phyloP scores from a whole-genome alignment of 805 yeast species.

The Metschnikowia lunata region DNA sequence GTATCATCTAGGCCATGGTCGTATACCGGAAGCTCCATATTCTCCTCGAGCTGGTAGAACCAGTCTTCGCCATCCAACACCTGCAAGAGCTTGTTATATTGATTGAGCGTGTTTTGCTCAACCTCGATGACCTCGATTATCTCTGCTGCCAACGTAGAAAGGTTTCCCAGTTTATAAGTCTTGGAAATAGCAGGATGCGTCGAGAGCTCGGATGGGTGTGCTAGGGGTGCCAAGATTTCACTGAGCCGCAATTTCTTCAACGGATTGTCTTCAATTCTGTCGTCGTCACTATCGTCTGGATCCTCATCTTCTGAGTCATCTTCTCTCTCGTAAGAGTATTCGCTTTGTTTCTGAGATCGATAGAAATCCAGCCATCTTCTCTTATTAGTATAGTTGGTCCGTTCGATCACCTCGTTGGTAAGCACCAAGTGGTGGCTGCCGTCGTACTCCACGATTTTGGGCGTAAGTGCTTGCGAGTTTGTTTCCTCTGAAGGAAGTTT shows the following conservation, averaged over 20 bases:
- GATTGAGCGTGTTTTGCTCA: constrained; percentile 75
- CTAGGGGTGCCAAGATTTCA: constrained; percentile 68
- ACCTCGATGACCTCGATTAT: constrained; percentile 73
- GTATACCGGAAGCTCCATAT: constrained; percentile 62
- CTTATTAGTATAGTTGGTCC: constrained; percentile 24
- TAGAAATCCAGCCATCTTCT: constrained; percentile 35
- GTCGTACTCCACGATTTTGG: constrained; percentile 38
- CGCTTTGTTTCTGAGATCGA: constrained; percentile 2
- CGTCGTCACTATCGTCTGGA: constrained; percentile 16
- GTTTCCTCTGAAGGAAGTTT: constrained; percentile 21
- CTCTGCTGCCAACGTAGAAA: constrained; percentile 57
- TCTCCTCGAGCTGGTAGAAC: constrained; percentile 55
- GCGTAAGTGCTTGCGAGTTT: constrained; percentile 20
- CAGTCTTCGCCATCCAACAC: constrained; percentile 88
- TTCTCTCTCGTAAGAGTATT: neutral
- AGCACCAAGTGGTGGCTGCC: constrained; percentile 34
- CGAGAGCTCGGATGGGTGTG: constrained; percentile 74
- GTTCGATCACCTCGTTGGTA: constrained; percentile 33
- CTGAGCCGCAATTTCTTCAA: constrained; percentile 28
- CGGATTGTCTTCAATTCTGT: constrained; percentile 22
- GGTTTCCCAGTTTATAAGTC: constrained; percentile 55
- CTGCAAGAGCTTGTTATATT: constrained; percentile 66
- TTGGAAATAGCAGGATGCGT: constrained; percentile 63
- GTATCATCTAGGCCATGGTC: constrained; percentile 54
- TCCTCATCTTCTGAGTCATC: neutral